Evolutionary conservation across 176 grass and related monocot species (phyloP).

Genomic region (Oryza officinalis): DNA sequence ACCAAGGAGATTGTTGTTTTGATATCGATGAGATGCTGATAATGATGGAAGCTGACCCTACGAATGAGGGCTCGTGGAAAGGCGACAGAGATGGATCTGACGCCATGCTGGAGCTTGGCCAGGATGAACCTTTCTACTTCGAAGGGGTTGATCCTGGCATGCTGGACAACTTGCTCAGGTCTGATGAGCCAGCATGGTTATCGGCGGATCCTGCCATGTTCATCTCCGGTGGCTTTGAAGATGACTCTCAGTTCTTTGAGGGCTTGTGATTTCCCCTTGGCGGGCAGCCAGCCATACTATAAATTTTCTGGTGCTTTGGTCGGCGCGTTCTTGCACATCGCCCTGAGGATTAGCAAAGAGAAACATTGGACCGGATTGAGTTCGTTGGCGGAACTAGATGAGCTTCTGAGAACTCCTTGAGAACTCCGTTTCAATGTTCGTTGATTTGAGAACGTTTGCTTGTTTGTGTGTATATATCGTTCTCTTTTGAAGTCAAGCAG

Average conservation of each 20-base stretch:
- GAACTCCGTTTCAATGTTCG: neutral
- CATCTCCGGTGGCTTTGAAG: neutral
- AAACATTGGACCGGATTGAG: neutral
- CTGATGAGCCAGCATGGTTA: conserved; percentile 14
- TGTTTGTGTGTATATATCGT: neutral
- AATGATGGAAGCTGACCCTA: conserved; percentile 62
- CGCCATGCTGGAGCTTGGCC: neutral
- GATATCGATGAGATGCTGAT: conserved; percentile 52
- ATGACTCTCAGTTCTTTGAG: conserved; percentile 27
- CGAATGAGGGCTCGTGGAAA: conserved; percentile 1
- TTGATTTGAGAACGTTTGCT: neutral
- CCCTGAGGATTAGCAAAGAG: neutral
- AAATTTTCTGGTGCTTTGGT: neutral
- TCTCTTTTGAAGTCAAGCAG: neutral
- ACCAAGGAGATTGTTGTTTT: conserved; percentile 36
- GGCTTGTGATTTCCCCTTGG: conserved; percentile 18
- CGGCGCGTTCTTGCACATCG: neutral
- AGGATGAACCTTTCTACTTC: conserved; percentile 17
- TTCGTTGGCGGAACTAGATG: conserved; percentile 31
- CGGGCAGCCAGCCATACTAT: neutral
- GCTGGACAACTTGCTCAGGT: conserved; percentile 39
- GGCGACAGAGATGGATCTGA: neutral
- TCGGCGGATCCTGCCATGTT: conserved; percentile 23
- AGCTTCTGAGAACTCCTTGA: neutral
- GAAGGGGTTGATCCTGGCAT: conserved; percentile 21